Base-by-base conservation (phyloP, 2,329 filamentous ascomycete species). In the Sclerotinia glacialis region DNA sequence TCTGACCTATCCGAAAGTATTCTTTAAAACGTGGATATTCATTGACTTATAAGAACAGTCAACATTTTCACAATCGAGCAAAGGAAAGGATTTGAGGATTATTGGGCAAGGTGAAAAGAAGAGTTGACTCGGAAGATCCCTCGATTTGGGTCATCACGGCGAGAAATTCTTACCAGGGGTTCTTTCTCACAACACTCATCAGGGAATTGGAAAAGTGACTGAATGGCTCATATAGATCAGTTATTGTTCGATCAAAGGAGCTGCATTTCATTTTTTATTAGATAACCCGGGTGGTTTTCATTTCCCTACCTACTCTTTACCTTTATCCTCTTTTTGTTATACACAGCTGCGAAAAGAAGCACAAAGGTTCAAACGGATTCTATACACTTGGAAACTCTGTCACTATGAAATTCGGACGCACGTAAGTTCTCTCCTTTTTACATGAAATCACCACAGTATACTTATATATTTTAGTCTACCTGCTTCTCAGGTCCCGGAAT, bases 401-500 rank as follows among this genome's bases (percentile, higher is more conserved):
- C 73, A 79, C 68, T 58, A 88, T 88, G 85, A 87, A 87, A 78
- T 88, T 88, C 73, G 85, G 85, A 72, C 82, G 85, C 78, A 86
- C 83, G 85, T 87, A 78, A 77, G 81, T 71, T 58, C 0, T 42
- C 11, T 50, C 37, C 5, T 16, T 31, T n/a, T n/a, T n/a, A 28
- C 52, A 28, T 47, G 54, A 55, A 61, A 50, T 34, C 5, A 42
- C 28, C 7, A 44, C 46, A 52, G n/a, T 52, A 47, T 64, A 44
- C 64, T 65, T 12, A 65, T 16, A 9, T 40, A 2, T 6, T 9
- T 40, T 28, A 89, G 86, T 76, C 83, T 96, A 65, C 86, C 91
- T 23, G 87, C 90, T 58, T 93, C 93, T 76, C 90, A 94, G 79
- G 91, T 95, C 75, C 92, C 91, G 58, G 91, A 94, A 80, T 96